Evolutionary conservation across 169 alveolate genomes (phyloP), one percentile per base, ranked within the genome.

Genomic region (Theileria parva): DNA sequence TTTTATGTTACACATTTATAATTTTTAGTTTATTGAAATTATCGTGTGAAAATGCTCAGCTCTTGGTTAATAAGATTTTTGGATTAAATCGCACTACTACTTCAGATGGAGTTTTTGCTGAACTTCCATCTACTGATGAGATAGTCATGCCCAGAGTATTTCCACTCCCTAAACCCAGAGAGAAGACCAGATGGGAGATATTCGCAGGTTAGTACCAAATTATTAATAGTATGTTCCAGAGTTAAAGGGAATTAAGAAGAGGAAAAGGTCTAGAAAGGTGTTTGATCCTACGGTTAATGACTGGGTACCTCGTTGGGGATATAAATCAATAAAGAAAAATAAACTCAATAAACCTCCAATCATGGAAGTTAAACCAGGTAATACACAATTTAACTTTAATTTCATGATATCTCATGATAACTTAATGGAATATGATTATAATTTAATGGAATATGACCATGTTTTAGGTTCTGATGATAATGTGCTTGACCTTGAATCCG

Each of bases 221-320:
- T 23, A 0, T 25, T 0, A 17, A 74, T 23, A 32, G 19, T 55
- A 61, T 11, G 15, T 28, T 27, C 65, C 67, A 85, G 91, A 85
- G 75, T 77, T 79, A 32, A 74, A 90, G 53, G 93, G 94, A 48
- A 91, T 91, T 25, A 72, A 59, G 77, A 91, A 91, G 86, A 75
- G 77, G 68, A 89, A 90, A 71, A 79, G 93, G 9, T 80, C 92
- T 4, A 80, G 94, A 17, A 65, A 79, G 48, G 94, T 91, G 2
- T 91, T 87, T 79, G 92, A 81, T 66, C 91, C 86, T 61, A 55
- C 68, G 0, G 60, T 53, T 39, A 69, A 76, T 65, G 95, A 90
- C 59, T 91, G 95, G 95, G 92, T 88, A 8, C 94, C 95, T 23
- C 86, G 95, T 17, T 91, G 95, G 95, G 95, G 95, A 1, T 79